Conservation (phyloP, 192 early-diverging fungal species). For the Coemansia sp. region DNA sequence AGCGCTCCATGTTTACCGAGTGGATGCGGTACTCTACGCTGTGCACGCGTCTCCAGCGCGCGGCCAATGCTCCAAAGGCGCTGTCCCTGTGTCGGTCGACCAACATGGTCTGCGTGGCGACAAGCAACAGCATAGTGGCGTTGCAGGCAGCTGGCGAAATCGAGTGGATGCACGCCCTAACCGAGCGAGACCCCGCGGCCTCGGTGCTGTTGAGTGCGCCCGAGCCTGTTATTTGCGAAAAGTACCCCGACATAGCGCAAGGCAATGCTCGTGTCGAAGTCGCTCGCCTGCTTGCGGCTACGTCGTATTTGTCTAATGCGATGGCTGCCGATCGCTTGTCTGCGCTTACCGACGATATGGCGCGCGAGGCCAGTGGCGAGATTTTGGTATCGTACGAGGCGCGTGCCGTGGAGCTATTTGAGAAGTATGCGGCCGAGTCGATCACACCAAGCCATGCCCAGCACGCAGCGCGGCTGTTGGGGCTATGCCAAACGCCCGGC, state of each 20-base stretch:
- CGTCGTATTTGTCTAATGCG: conserved; percentile 14
- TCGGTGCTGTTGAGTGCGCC: conserved; percentile 40
- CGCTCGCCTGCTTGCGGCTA: conserved; percentile 24
- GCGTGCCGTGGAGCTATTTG: conserved; percentile 47
- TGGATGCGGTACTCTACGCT: conserved; percentile 58
- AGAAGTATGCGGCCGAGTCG: conserved; percentile 18
- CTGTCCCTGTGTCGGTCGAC: conserved; percentile 36
- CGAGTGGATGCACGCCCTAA: conserved; percentile 44
- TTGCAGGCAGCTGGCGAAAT: conserved; percentile 31
- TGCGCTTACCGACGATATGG: conserved; percentile 29
- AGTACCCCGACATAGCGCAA: conserved; percentile 31
- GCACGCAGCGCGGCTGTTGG: conserved; percentile 21
- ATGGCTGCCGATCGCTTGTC: conserved; percentile 16
- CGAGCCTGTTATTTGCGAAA: neutral
- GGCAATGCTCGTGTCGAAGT: conserved; percentile 24
- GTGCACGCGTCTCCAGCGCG: conserved; percentile 48
- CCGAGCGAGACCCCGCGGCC: conserved; percentile 20
- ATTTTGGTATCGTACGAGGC: conserved; percentile 45
- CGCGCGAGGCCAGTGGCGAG: conserved; percentile 38
- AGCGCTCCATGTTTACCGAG: conserved; percentile 44
- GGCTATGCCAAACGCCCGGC: conserved; percentile 23
- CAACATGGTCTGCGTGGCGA: conserved; percentile 34
- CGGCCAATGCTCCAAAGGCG: conserved; percentile 26
- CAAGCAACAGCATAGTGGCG: conserved; percentile 14
- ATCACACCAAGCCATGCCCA: conserved; percentile 14